Evolutionary conservation across 805 yeast species (phyloP), one percentile per base, ranked within the genome.

Genomic region (Pichia exigua): DNA sequence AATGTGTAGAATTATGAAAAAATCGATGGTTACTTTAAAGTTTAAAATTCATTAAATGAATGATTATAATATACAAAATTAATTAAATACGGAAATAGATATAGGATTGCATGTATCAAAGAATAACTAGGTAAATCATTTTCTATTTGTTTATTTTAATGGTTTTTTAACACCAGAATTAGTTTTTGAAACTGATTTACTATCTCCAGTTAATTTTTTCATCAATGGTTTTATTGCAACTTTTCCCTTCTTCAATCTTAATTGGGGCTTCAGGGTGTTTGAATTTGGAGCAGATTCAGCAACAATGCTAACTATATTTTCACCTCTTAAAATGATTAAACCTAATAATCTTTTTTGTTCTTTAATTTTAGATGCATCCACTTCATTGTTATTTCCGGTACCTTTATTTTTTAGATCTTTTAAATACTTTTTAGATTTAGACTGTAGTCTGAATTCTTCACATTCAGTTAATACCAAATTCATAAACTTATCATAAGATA

Each of bases 401-500:
- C 20, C 39, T 35, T 35, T 35, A n/a, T 35, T 35, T 44, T 42
- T 46, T 20, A 35, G 44, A 40, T 55, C 44, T 20, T 47, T 42
- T 59, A 73, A 65, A 55, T 64, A 71, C 22, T 56, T 63, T 55
- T 54, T 64, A 48, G 87, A 76, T 55, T 81, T 81, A 59, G 81
- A 83, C 5, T 95, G 82, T 12, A 83, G 68, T 57, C 97, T 75
- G 61, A 81, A 81, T 64, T 92, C 99, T 61, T 87, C 90, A 42
- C 94, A 79, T 57, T 91, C 94, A 13, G 86, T 77, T 32, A 92
- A 70, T 15, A 94, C 96, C 18, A 92, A 64, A 66, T 92, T 92
- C 84, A 91, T 83, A 64, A 85, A 86, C 63, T 84, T 84, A 66
- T 94, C 99, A 65, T 88, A 92, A 9, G 98, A 90, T 56, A 91